Evolutionary conservation across 768 basidiomycete genomes (phyloP), one percentile per base, ranked within the genome.

Genomic region (Mycena albidolilacea): DNA sequence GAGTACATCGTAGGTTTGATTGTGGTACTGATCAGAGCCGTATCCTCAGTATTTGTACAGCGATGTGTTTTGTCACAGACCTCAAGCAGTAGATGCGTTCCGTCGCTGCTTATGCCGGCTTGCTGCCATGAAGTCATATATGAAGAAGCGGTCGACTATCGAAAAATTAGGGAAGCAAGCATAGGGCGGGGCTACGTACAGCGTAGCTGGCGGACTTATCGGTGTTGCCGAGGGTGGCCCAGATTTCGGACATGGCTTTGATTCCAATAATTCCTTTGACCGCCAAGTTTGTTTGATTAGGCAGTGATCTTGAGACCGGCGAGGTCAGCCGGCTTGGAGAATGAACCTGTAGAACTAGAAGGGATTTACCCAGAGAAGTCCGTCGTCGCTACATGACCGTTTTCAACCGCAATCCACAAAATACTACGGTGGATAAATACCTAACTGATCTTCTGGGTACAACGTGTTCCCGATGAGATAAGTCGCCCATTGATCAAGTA

Each of bases 201-300:
- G 84, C 85, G 70, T 88, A 89, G 70, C 85, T 86, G 12, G 77
- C 76, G 44, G 81, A 81, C 69, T 79, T 82, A 3, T 72, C 73
- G 0, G 76, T 77, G 62, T 87, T 79, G 0, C 87, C 87, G 23
- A 88, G 76, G 19, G 87, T 77, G 1, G 79, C 72, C 9, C 86
- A 85, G 50, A 93, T 89, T 69, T 88, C 81, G 5, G 89, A 83
- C 90, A 92, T 91, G 1, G 90, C 90, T 71, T 87, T 82, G 77
- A 92, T 90, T 14, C 90, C 91, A 59, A 92, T 82, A 66, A 91
- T 90, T 35, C 60, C 92, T 75, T 93, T 93, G 79, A 92, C 88
- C 5, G 91, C 91, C 39, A 92, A 84, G 76, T 92, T 92, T 9
- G 91, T 92, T 76, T 91, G 90, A 73, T 92, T 92, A 9, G 85